These are phyloP conservation scores for Vaccinium vitisidaea DNA, from an alignment of 148 eudicot species.

Conservation along the genomic window DNA sequence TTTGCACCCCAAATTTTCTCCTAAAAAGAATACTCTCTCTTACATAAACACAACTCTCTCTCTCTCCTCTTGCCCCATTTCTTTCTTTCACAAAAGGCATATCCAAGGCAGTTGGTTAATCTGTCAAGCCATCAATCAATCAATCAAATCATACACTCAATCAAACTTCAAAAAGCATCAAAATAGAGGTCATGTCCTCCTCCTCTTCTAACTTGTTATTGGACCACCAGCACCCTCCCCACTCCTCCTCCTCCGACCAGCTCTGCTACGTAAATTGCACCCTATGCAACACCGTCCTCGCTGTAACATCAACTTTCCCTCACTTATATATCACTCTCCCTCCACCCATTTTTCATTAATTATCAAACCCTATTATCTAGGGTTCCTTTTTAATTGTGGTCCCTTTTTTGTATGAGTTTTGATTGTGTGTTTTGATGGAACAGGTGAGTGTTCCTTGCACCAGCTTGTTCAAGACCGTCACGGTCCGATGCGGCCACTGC, in stretches of 20 bases:
- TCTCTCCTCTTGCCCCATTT: slow-evolving; percentile 14
- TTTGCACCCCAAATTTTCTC: no score
- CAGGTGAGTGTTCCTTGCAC: slow-evolving; percentile 93
- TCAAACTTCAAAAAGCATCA: not conserved
- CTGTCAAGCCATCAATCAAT: slow-evolving; percentile 39
- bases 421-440: not conserved
- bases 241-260: slow-evolving; percentile 48
- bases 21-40: not conserved
- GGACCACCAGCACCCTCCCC: slow-evolving; percentile 54
- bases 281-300: slow-evolving; percentile 81
- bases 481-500: slow-evolving; percentile 94
- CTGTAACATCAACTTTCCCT: slow-evolving; percentile 32
- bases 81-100: slow-evolving; percentile 20
- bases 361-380: not conserved
- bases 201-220: slow-evolving; percentile 60
- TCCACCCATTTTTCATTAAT: not conserved
- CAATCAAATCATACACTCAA: slow-evolving; percentile 13
- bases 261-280: slow-evolving; percentile 86
- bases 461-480: slow-evolving; percentile 85
- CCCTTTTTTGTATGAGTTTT: not conserved
- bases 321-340: not conserved
- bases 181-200: slow-evolving; percentile 33
- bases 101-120: slow-evolving; percentile 34
- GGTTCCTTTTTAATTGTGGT: not conserved
- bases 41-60: slow-evolving; percentile 21